These are phyloP conservation scores for Reticulascus tulasneorum DNA, from an alignment of 2,329 filamentous ascomycete species.

Conservation along the genomic window DNA sequence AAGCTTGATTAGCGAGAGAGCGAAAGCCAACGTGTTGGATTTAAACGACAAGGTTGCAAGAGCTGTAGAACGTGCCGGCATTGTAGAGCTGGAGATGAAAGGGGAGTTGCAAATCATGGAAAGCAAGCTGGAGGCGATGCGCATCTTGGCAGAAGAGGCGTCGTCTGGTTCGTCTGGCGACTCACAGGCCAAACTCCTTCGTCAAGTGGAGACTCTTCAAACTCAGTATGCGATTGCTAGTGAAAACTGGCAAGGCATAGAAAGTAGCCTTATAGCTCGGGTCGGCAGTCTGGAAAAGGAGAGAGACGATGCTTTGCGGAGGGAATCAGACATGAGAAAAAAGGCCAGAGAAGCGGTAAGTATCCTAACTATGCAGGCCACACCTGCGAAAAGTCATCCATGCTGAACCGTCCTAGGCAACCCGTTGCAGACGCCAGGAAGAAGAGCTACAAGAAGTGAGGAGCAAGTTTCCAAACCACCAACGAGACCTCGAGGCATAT, in stretches of 20 bases:
- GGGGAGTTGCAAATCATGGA: conserved; percentile 76
- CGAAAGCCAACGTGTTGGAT: conserved; percentile 64
- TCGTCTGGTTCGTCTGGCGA: conserved; percentile 79
- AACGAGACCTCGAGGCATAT: conserved; percentile 59
- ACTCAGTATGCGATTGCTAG: conserved; percentile 92
- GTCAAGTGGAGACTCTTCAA: conserved; percentile 93
- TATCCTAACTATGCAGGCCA: conserved; percentile 11
- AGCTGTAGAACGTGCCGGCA: conserved; percentile 65
- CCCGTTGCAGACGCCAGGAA: conserved; percentile 63
- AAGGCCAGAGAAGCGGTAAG: conserved; percentile 83
- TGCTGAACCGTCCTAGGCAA: conserved; percentile 48
- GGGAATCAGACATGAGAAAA: conserved; percentile 82
- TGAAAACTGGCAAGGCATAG: conserved; percentile 97
- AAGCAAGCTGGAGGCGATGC: conserved; percentile 83
- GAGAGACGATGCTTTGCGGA: conserved; percentile 75
- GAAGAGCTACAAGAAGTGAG: conserved; percentile 75
- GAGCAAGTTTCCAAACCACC: conserved; percentile 59
- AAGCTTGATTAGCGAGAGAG: conserved; percentile 62
- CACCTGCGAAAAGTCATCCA: background rate
- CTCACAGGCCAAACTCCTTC: conserved; percentile 80
- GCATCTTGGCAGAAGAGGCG: conserved; percentile 81
- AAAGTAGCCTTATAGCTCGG: conserved; percentile 76
- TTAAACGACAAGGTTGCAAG: conserved; percentile 69
- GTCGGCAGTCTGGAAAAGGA: conserved; percentile 81
- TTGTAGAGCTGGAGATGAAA: conserved; percentile 72